phyloP scores from a whole-genome alignment of 2,329 filamentous ascomycete genomes.

The Pseudocercospora eumusae region DNA sequence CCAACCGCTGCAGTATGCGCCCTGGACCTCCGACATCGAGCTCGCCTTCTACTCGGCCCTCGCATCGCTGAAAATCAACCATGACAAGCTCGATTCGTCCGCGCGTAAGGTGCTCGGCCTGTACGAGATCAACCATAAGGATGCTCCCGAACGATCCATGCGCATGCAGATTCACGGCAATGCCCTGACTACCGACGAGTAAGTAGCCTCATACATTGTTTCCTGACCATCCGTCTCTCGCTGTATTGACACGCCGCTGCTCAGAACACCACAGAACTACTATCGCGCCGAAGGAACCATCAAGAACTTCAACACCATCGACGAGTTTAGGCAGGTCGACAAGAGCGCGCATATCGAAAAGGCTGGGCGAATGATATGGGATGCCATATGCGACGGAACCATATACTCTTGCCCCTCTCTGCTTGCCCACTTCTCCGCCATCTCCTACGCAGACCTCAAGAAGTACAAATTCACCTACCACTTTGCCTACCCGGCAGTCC shows the following conservation, averaged over 20 bases:
- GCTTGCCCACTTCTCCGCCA: constrained; percentile 81
- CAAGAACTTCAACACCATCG: constrained; percentile 93
- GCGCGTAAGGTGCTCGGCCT: constrained; percentile 81
- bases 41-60: constrained; percentile 91
- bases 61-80: constrained; percentile 91
- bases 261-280: constrained; percentile 66
- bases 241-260: neutral
- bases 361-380: constrained; percentile 88
- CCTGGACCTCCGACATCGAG: constrained; percentile 92
- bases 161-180: constrained; percentile 89
- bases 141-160: constrained; percentile 73
- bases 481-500: constrained; percentile 92
- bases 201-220: constrained; percentile 44
- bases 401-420: constrained; percentile 95
- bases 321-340: constrained; percentile 85
- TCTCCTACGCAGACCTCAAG: constrained; percentile 94
- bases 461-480: constrained; percentile 98
- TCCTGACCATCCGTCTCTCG: neutral
- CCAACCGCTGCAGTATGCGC: constrained; percentile 68
- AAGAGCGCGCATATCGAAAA: constrained; percentile 75
- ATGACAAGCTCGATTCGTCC: constrained; percentile 95
- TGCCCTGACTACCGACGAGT: constrained; percentile 82
- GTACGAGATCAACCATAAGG: constrained; percentile 77
- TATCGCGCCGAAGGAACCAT: constrained; percentile 90
- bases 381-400: constrained; percentile 92